phyloP scores from a whole-genome alignment of 306 rosid species.

The Lathyrus tuberosus region DNA sequence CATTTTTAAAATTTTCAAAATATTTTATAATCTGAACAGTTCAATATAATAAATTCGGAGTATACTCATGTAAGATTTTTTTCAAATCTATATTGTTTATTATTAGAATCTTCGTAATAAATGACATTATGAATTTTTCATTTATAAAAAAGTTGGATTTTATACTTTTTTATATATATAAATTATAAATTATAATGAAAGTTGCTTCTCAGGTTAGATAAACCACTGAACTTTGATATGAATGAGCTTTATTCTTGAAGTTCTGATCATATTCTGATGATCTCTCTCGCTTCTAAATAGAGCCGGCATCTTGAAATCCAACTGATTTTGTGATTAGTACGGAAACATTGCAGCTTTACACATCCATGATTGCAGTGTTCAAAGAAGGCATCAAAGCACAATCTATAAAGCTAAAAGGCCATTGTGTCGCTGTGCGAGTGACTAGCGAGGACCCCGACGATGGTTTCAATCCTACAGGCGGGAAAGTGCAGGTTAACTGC shows the following conservation, averaged over 20 bases:
- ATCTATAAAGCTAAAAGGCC: constrained; percentile 90
- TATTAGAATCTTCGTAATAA: too few species aligned
- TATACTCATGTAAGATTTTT: too few species aligned
- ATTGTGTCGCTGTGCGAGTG: constrained; percentile 97
- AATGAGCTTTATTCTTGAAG: constrained; percentile 28
- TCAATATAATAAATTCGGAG: too few species aligned
- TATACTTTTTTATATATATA: too few species aligned
- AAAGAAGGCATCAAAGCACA: constrained; percentile 97
- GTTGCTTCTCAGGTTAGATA: constrained; percentile 94
- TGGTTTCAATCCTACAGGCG: constrained; percentile 96
- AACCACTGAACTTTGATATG: constrained; percentile 39
- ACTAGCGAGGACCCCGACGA: constrained; percentile 99
- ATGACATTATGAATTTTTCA: too few species aligned
- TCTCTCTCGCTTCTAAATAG: constrained; percentile 52
- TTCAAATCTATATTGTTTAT: too few species aligned
- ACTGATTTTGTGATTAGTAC: constrained; percentile 86
- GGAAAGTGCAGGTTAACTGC: constrained; percentile 89
- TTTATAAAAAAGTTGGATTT: too few species aligned
- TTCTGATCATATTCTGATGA: constrained; percentile 43
- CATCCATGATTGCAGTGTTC: constrained; percentile 99
- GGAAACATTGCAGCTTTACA: constrained; percentile 99
- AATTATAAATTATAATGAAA: constrained; percentile 99
- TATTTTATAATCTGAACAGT: too few species aligned
- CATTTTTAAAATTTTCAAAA: too few species aligned
- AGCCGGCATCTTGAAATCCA: constrained; percentile 99